Evolutionary conservation across 148 eudicot species (phyloP), one percentile per base, ranked within the genome.

Genomic region (Arbutus unedo): DNA sequence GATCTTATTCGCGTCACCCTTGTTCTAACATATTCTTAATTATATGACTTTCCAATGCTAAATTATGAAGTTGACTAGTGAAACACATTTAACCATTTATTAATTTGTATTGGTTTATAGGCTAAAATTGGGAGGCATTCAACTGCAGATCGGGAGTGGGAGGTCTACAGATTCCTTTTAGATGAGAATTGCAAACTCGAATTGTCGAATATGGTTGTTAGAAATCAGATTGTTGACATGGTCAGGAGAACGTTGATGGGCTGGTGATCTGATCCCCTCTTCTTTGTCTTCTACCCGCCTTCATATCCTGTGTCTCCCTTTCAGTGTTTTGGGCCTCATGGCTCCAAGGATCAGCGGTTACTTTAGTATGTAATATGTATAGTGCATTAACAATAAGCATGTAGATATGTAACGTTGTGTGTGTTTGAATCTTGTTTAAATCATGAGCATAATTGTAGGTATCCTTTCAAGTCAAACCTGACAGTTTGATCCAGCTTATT

Each of bases 81-180:
- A 4, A 25, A 66, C 18, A 66, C 43, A 66, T 66, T 66, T 66
- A 66, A 66, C 16, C 16, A 43, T 66, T 6, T 11, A 11, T 25
- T 60, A 74, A 43, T 43, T 67, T 76, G 43, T 2, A 31, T 19
- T 48, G 72, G 53, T 82, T 8, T 85, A 71, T 86, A 95, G 98
- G 98, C 95, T 56, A 95, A 95, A 83, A 93, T 95, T 62, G 93
- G 93, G 70, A 90, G 98, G 78, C 89, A 89, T 77, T 88, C 93
- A 74, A 93, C 91, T 48, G 78, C 90, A 76, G 90, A 90, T 60
- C 91, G 95, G 7, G 92, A 90, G 79, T 93, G 98, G 98, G 98
- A 95, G 81, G 93, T 95, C 47, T 95, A 93, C 82, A 89, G 94
- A 79, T 90, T 95, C 82, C 91, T 90, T 49, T 85, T 95, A 75